Evolutionary conservation across 768 basidiomycete species (phyloP).

Genomic region (Leccinum olivaceopallidum): DNA sequence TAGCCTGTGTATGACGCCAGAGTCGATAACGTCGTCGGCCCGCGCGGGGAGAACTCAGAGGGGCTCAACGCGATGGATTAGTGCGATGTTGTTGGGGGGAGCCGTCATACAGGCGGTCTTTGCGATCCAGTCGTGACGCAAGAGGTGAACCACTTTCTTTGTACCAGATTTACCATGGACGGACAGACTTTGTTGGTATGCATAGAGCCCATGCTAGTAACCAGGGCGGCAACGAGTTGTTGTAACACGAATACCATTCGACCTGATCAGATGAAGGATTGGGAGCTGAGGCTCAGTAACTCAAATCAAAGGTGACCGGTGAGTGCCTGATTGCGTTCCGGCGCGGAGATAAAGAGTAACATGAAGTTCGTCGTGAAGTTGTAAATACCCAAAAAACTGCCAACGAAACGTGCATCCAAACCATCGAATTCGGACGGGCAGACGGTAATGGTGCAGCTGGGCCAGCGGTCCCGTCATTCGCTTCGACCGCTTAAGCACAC

Average conservation of each 20-base stretch:
- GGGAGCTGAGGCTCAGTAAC: neutral
- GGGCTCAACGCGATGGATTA: neutral
- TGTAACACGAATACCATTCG: neutral
- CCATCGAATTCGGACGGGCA: neutral
- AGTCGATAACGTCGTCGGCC: neutral
- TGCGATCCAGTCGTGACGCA: neutral
- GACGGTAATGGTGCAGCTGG: neutral
- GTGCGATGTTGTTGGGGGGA: neutral
- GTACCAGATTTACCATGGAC: neutral
- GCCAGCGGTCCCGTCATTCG: neutral
- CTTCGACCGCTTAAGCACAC: neutral
- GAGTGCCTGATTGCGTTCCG: neutral
- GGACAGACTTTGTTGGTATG: neutral
- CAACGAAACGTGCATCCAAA: neutral
- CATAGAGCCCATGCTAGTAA: neutral
- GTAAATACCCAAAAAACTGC: no score
- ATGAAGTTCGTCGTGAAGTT: neutral
- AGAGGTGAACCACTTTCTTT: neutral
- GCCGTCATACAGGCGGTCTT: neutral
- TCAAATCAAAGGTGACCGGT: neutral
- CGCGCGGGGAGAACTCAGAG: neutral
- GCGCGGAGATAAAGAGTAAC: neutral
- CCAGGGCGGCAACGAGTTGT: neutral
- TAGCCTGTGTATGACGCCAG: neutral
- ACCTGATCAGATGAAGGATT: neutral